phyloP scores from a whole-genome alignment of 2,329 filamentous ascomycete species.

The Sporothrix pallida region DNA sequence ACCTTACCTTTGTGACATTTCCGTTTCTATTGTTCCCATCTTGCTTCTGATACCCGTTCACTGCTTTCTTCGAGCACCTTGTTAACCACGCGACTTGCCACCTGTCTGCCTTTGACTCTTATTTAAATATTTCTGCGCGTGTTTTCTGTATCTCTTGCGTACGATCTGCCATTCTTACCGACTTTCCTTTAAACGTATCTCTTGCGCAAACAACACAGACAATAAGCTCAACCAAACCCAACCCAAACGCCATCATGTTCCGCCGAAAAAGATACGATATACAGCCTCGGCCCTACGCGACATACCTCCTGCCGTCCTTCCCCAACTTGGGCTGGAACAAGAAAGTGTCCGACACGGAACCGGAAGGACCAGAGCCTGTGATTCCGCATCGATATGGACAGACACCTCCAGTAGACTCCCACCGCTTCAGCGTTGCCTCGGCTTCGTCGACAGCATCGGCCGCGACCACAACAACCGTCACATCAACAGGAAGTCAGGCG shows the following conservation, averaged over 20 bases:
- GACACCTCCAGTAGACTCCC: not conserved
- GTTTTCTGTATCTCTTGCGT: not conserved
- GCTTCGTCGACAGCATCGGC: slow-evolving; percentile 25
- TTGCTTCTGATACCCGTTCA: not conserved
- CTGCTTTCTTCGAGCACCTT: too few relatives aligned
- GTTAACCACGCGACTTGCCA: too few relatives aligned
- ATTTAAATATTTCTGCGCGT: too few relatives aligned
- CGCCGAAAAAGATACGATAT: not conserved
- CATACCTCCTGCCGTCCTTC: slow-evolving; percentile 43
- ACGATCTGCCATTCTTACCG: too few relatives aligned
- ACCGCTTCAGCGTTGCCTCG: slow-evolving; percentile 17
- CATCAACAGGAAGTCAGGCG: not conserved
- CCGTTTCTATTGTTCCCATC: not conserved
- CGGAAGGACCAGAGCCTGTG: not conserved
- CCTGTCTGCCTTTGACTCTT: not conserved
- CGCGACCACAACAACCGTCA: slow-evolving; percentile 21
- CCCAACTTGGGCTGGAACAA: slow-evolving; percentile 37
- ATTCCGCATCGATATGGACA: not conserved
- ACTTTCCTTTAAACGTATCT: too few relatives aligned
- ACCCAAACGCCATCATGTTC: not conserved
- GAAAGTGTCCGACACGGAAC: slow-evolving; percentile 14
- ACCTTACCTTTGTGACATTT: too few relatives aligned
- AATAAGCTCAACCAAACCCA: not conserved
- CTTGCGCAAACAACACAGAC: too few relatives aligned
- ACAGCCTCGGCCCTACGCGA: slow-evolving; percentile 37